These are phyloP conservation scores for Canna indica DNA, from an alignment of 176 grass and related monocot genomes.

Conservation along the genomic window DNA sequence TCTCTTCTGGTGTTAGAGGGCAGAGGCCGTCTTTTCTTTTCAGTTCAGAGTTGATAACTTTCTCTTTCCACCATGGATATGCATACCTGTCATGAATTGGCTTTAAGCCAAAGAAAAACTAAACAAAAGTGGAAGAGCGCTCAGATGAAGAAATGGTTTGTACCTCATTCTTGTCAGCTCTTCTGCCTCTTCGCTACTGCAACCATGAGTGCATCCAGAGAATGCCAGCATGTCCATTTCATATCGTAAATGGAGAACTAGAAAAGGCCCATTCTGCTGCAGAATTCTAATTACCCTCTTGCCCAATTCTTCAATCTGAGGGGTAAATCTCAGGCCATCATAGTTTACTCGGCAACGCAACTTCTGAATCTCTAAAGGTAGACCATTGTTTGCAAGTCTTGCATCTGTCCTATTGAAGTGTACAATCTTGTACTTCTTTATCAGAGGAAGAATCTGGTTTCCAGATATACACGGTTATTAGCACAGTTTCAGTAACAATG, in stretches of 20 bases:
- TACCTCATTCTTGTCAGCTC: constrained; percentile 85
- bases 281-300: constrained; percentile 65
- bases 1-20: constrained; percentile 90
- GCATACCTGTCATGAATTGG: constrained; percentile 41
- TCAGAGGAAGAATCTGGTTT: constrained; percentile 81
- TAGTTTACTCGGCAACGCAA: constrained; percentile 87
- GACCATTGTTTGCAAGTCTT: constrained; percentile 80
- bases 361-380: constrained; percentile 74
- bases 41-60: constrained; percentile 69
- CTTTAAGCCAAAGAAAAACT: neutral
- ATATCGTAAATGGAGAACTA: constrained; percentile 93
- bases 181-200: constrained; percentile 66
- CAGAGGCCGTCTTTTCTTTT: constrained; percentile 89
- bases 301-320: constrained; percentile 80
- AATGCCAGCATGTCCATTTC: constrained; percentile 99
- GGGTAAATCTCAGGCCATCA: constrained; percentile 60
- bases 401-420: constrained; percentile 96
- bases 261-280: constrained; percentile 65
- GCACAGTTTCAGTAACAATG: constrained; percentile 2
- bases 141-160: neutral
- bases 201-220: constrained; percentile 91
- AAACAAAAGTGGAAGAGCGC: neutral
- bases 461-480: constrained; percentile 12
- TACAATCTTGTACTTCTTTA: constrained; percentile 61
- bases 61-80: constrained; percentile 99